phyloP scores from a whole-genome alignment of 2,329 filamentous ascomycete genomes.

The Sclerotiophoma versabilis region DNA sequence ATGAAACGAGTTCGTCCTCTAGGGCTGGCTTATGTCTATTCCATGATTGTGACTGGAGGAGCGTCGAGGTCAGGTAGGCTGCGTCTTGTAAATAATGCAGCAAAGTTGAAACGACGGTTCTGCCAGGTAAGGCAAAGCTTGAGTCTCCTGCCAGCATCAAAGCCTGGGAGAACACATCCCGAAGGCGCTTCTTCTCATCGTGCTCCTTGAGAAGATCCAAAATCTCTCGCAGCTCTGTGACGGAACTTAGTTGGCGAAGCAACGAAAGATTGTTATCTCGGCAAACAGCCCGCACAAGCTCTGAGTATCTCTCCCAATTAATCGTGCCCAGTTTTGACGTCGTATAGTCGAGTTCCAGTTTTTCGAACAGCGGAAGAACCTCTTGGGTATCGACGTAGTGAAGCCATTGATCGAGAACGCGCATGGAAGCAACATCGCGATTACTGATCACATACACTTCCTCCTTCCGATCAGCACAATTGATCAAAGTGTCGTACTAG shows the following conservation, averaged over 20 bases:
- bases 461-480: slow-evolving; percentile 27
- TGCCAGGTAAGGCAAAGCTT: slow-evolving; percentile 1
- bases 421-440: slow-evolving; percentile 48
- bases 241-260: slow-evolving; percentile 19
- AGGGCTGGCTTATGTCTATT: slow-evolving; percentile 22
- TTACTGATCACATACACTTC: slow-evolving; percentile 56
- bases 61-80: slow-evolving; percentile 24
- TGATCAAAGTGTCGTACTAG: background rate
- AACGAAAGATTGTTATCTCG: slow-evolving; percentile 28
- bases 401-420: slow-evolving; percentile 52
- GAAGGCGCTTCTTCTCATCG: slow-evolving; percentile 26
- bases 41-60: slow-evolving; percentile 28
- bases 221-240: slow-evolving; percentile 24
- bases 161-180: slow-evolving; percentile 21
- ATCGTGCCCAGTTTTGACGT: slow-evolving; percentile 38
- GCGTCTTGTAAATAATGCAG: slow-evolving; percentile 24
- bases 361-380: slow-evolving; percentile 47
- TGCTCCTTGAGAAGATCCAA: slow-evolving; percentile 28
- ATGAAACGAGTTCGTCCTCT: slow-evolving; percentile 18
- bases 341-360: slow-evolving; percentile 43
- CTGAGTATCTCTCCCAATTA: slow-evolving; percentile 29
- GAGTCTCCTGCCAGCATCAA: slow-evolving; percentile 17
- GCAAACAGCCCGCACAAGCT: slow-evolving; percentile 23
- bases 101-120: slow-evolving; percentile 16
- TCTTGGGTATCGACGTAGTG: slow-evolving; percentile 51